Conservation (phyloP, 805 yeast species). For the Millerago galiae region DNA sequence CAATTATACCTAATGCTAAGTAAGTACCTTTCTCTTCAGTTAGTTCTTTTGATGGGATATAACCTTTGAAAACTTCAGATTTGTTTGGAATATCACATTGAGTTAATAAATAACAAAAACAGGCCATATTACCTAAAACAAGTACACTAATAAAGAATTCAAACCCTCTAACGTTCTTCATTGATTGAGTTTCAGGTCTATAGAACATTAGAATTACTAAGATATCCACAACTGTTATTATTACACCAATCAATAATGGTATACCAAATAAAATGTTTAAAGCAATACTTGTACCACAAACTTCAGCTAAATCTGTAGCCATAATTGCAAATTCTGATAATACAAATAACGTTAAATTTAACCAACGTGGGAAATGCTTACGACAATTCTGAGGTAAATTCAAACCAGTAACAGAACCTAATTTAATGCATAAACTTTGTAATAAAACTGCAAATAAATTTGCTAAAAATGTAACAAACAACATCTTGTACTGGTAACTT, state of each 20-base stretch:
- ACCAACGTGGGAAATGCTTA: slow-evolving; percentile 52
- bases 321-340: slow-evolving; percentile 83
- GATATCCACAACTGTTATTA: slow-evolving; percentile 78
- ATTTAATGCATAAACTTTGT: slow-evolving; percentile 64
- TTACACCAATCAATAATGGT: slow-evolving; percentile 70
- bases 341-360: slow-evolving; percentile 53
- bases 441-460: slow-evolving; percentile 68
- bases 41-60: slow-evolving; percentile 59
- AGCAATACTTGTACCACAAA: slow-evolving; percentile 88
- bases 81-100: slow-evolving; percentile 51
- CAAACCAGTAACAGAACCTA: slow-evolving; percentile 75
- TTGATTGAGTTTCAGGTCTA: slow-evolving; percentile 65
- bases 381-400: slow-evolving; percentile 77
- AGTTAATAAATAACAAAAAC: slow-evolving; percentile 66
- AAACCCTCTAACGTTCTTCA: slow-evolving; percentile 69
- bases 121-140: slow-evolving; percentile 67
- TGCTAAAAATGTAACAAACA: slow-evolving; percentile 59
- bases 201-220: slow-evolving; percentile 72
- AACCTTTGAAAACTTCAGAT: slow-evolving; percentile 53
- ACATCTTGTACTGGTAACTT: slow-evolving; percentile 57
- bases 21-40: slow-evolving; percentile 64
- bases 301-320: slow-evolving; percentile 92
- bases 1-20: slow-evolving; percentile 75
- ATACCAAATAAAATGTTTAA: slow-evolving; percentile 68
- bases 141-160: slow-evolving; percentile 68